phyloP scores from a whole-genome alignment of 805 yeast species.

The Tanozyma kutaoensis region DNA sequence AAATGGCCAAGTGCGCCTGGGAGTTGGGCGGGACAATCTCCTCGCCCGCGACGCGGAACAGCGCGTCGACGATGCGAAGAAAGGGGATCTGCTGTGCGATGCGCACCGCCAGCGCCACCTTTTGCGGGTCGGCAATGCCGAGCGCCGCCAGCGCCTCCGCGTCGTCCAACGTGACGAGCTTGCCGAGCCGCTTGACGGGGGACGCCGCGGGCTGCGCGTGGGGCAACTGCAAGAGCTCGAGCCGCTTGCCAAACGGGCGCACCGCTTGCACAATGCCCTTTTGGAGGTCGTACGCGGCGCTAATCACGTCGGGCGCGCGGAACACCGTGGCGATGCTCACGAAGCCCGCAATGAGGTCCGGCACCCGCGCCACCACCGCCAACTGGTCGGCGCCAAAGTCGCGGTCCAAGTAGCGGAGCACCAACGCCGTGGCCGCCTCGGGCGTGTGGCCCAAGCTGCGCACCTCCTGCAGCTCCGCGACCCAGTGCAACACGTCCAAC shows the following conservation, averaged over 20 bases:
- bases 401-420: constrained; percentile 50
- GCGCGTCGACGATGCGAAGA: constrained; percentile 53
- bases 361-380: constrained; percentile 47
- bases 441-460: constrained; percentile 27
- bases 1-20: constrained; percentile 59
- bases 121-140: constrained; percentile 34
- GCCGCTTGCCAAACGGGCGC: constrained; percentile 33
- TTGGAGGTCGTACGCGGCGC: constrained; percentile 49
- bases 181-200: constrained; percentile 52
- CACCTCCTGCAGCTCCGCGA: constrained; percentile 60
- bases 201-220: constrained; percentile 31
- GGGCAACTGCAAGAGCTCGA: constrained; percentile 74
- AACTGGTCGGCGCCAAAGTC: constrained; percentile 26
- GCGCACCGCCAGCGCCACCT: constrained; percentile 34
- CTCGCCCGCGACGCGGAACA: constrained; percentile 84
- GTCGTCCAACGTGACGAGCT: constrained; percentile 46
- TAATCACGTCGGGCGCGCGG: constrained; percentile 55
- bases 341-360: constrained; percentile 54
- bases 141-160: constrained; percentile 41
- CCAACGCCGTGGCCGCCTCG: constrained; percentile 35
- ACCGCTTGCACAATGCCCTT: constrained; percentile 71
- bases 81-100: constrained; percentile 58
- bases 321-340: constrained; percentile 74
- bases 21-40: constrained; percentile 48
- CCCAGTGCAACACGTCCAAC: constrained; percentile 41